These are phyloP conservation scores for Xerocomellus amylosporus DNA, from an alignment of 768 basidiomycete species.

Conservation along the genomic window DNA sequence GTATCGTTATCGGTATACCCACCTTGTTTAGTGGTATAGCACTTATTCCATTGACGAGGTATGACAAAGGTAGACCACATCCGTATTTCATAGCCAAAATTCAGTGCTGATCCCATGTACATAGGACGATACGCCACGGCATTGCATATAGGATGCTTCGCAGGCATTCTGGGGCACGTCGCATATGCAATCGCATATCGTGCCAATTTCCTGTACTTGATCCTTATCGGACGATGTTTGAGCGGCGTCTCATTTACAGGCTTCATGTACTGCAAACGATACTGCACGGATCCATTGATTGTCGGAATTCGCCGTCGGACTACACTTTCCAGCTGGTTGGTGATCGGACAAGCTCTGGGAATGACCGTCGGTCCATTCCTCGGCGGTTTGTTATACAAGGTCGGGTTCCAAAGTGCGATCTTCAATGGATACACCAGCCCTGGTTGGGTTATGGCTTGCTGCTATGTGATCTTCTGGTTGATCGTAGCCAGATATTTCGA, in stretches of 20 bases:
- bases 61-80: conserved; percentile 49
- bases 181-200: conserved; percentile 61
- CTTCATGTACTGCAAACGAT: conserved; percentile 68
- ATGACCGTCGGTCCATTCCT: conserved; percentile 62
- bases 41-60: conserved; percentile 52
- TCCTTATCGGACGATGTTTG: conserved; percentile 68
- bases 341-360: conserved; percentile 60
- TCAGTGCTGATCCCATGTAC: neutral
- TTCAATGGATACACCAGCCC: conserved; percentile 70
- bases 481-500: conserved; percentile 37
- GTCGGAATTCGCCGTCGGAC: conserved; percentile 63
- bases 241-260: conserved; percentile 57
- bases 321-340: conserved; percentile 59
- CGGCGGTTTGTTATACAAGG: conserved; percentile 60
- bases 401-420: conserved; percentile 51
- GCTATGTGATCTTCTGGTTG: conserved; percentile 54
- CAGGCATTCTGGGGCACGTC: conserved; percentile 54
- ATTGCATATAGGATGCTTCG: conserved; percentile 51
- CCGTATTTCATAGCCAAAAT: neutral
- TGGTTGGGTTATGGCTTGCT: conserved; percentile 57
- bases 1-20: conserved; percentile 65
- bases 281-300: conserved; percentile 64
- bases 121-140: conserved; percentile 55
- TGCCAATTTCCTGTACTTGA: conserved; percentile 60
- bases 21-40: conserved; percentile 57